Evolutionary conservation across 1,284 basidiomycete genomes (phyloP).

Genomic region (Omphalotus olearius): DNA sequence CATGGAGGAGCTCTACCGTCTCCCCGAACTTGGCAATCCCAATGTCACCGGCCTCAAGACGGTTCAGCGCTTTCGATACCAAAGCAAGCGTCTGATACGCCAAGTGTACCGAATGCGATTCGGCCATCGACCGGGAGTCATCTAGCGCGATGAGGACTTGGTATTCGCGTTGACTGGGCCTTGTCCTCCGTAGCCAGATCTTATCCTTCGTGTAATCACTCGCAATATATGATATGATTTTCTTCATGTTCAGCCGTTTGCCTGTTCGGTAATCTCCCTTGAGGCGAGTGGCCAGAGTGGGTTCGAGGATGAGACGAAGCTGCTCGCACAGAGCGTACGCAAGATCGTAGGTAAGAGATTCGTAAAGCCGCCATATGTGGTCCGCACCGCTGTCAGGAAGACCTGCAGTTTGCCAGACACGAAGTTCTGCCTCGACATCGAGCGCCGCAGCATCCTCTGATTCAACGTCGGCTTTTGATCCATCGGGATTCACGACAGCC

Average conservation of each 20-base stretch:
- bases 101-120: conserved; percentile 88
- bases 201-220: conserved; percentile 99
- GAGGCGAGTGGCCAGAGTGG: conserved; percentile 90
- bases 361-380: conserved; percentile 88
- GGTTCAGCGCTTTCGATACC: conserved; percentile 86
- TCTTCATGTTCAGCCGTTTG: conserved; percentile 98
- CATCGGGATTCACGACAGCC: conserved; percentile 17
- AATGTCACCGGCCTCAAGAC: conserved; percentile 93
- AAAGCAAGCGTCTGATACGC: conserved; percentile 94
- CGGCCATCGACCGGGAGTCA: conserved; percentile 96
- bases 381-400: conserved; percentile 59
- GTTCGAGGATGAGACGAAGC: conserved; percentile 93
- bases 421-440: conserved; percentile 59
- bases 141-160: conserved; percentile 95
- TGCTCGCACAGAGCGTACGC: conserved; percentile 94
- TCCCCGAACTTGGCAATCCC: conserved; percentile 92
- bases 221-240: conserved; percentile 98
- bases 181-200: conserved; percentile 96
- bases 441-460: conserved; percentile 34
- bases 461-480: conserved; percentile 33
- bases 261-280: conserved; percentile 98
- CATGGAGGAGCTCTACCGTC: conserved; percentile 84
- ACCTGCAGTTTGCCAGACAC: conserved; percentile 58
- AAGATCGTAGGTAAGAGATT: conserved; percentile 86
- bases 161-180: conserved; percentile 93